Evolutionary conservation across 805 yeast species (phyloP).

Genomic region (Wickerhamiella hasegawae): DNA sequence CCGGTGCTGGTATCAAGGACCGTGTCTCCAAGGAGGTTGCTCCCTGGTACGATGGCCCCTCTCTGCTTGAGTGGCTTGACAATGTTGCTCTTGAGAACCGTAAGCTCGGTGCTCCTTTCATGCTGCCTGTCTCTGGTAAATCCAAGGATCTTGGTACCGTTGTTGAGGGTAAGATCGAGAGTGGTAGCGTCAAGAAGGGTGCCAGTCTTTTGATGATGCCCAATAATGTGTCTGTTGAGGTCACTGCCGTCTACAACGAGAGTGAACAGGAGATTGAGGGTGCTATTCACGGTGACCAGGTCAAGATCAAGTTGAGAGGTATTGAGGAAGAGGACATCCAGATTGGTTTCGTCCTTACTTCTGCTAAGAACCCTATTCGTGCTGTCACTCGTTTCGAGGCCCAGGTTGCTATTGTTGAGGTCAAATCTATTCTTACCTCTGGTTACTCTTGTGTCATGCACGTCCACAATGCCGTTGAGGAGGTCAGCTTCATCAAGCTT

Average conservation of each 20-base stretch:
- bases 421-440: constrained; percentile 82
- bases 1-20: constrained; percentile 93
- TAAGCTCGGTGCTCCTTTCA: constrained; percentile 84
- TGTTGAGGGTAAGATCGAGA: constrained; percentile 96
- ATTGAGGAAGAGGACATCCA: constrained; percentile 93
- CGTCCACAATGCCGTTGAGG: constrained; percentile 96
- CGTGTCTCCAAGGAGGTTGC: constrained; percentile 54
- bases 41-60: constrained; percentile 92
- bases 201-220: constrained; percentile 78
- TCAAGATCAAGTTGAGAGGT: constrained; percentile 81
- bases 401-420: constrained; percentile 90
- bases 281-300: constrained; percentile 95
- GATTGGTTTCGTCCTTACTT: constrained; percentile 81
- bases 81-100: constrained; percentile 66
- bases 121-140: constrained; percentile 90
- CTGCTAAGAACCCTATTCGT: constrained; percentile 74
- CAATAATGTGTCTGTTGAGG: constrained; percentile 68
- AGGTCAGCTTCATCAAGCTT: constrained; percentile 65
- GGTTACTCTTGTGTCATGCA: constrained; percentile 99
- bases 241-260: constrained; percentile 77
- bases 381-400: constrained; percentile 88
- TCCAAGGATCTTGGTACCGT: constrained; percentile 95
- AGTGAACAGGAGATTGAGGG: constrained; percentile 84
- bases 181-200: constrained; percentile 81
- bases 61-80: constrained; percentile 82